phyloP scores from a whole-genome alignment of 768 basidiomycete species.

The Rhodotorula kratochvilovae region DNA sequence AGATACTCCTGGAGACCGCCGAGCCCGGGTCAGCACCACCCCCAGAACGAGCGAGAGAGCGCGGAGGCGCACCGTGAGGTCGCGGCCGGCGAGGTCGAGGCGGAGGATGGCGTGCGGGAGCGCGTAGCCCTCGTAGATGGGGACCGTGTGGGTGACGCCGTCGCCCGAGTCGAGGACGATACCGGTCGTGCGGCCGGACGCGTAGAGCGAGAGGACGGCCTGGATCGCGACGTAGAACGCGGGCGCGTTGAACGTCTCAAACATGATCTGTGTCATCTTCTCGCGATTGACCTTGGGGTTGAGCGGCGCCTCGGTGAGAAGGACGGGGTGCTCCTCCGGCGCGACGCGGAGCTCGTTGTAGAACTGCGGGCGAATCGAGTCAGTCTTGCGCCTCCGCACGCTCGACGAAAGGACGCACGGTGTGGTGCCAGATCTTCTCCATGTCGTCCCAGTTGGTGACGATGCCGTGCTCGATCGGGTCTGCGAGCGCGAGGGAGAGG shows the following conservation, averaged over 20 bases:
- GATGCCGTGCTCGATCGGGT: constrained; percentile 89
- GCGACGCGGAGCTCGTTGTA: constrained; percentile 93
- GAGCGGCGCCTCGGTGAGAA: constrained; percentile 84
- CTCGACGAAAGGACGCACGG: constrained; percentile 7
- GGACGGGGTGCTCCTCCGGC: constrained; percentile 85
- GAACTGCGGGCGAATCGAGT: constrained; percentile 52
- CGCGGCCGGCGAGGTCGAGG: constrained; percentile 87
- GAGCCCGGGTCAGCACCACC: not conserved
- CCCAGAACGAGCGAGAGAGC: not conserved
- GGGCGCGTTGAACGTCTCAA: constrained; percentile 89
- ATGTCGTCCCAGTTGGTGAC: constrained; percentile 99
- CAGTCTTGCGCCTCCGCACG: too few species aligned
- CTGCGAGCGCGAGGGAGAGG: not conserved
- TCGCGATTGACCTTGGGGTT: constrained; percentile 91
- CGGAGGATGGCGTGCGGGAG: constrained; percentile 89
- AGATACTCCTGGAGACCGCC: constrained; percentile 51
- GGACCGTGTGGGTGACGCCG: constrained; percentile 92
- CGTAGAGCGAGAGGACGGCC: constrained; percentile 78
- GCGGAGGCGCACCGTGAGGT: constrained; percentile 65
- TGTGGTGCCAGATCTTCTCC: constrained; percentile 82
- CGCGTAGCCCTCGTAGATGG: constrained; percentile 91
- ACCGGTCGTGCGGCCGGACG: constrained; percentile 88
- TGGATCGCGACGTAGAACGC: constrained; percentile 90
- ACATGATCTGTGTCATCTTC: constrained; percentile 96
- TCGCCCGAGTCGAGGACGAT: constrained; percentile 94